A percentile compares a stretch with the other conserved stretches of the same genome.
Conservation (phyloP, 176 grass and related monocot species). For the Eleusine coracana region DNA sequence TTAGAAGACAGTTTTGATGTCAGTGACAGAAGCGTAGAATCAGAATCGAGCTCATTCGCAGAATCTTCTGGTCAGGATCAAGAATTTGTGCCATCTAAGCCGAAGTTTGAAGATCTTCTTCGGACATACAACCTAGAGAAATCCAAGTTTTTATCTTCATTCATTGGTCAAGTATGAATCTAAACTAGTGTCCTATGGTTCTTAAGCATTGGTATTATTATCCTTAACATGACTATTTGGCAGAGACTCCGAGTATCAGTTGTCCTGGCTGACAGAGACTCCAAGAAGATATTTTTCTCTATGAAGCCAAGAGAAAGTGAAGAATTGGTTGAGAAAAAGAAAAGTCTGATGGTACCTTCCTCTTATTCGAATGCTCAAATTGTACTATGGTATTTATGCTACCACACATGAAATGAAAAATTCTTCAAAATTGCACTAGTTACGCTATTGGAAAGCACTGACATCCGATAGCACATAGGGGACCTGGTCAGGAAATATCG, state of each 20-base stretch:
- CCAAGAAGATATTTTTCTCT: constrained; percentile 81
- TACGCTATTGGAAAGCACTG: neutral
- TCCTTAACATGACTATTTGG: constrained; percentile 32
- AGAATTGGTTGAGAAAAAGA: constrained; percentile 85
- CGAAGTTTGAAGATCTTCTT: constrained; percentile 83
- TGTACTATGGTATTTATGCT: constrained; percentile 9
- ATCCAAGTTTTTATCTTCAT: constrained; percentile 89
- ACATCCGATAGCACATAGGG: neutral
- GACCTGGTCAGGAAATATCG: neutral
- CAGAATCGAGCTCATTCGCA: constrained; percentile 46
- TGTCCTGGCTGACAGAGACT: constrained; percentile 70
- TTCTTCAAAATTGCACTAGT: neutral
- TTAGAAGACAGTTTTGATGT: constrained; percentile 57
- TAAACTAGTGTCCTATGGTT: constrained; percentile 17
- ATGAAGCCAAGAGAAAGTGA: constrained; percentile 76
- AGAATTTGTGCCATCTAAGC: constrained; percentile 49
- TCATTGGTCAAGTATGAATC: constrained; percentile 90
- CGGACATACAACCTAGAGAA: constrained; percentile 77
- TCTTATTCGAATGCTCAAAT: constrained; percentile 25
- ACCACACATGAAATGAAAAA: constrained; percentile 7
- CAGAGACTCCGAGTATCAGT: constrained; percentile 83
- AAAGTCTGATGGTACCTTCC: constrained; percentile 82
- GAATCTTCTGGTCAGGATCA: constrained; percentile 50
- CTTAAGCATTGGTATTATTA: constrained; percentile 1
- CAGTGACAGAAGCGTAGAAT: constrained; percentile 42